These are phyloP conservation scores for Telfairia occidentalis DNA, from an alignment of 331 rosid species.

Conservation along the genomic window DNA sequence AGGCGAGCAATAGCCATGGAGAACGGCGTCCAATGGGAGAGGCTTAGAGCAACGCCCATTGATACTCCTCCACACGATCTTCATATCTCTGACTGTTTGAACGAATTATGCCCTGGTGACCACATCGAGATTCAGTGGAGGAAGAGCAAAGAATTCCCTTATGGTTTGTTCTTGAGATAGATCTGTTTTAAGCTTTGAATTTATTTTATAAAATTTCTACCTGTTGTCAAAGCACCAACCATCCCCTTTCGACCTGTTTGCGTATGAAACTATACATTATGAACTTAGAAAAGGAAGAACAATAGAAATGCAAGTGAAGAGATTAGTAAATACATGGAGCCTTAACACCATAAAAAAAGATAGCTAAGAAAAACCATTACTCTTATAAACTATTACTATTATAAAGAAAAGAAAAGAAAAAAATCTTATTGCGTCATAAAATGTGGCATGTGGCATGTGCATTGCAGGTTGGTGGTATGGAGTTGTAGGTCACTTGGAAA, in stretches of 20 bases:
- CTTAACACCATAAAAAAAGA: neutral
- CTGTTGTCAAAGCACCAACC: no score
- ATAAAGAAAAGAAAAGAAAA: no score
- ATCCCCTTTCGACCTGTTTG: no score
- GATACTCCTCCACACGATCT: conserved; percentile 47
- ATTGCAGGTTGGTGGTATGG: conserved; percentile 92
- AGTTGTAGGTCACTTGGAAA: conserved; percentile 50
- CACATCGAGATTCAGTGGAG: conserved; percentile 96
- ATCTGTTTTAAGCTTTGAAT: neutral
- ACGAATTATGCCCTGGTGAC: conserved; percentile 64
- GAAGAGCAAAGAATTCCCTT: conserved; percentile 67
- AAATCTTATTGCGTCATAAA: no score
- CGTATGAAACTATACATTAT: neutral
- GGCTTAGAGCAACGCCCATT: conserved; percentile 64
- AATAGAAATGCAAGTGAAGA: neutral
- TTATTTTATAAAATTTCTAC: neutral
- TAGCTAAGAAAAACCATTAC: neutral
- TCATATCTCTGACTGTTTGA: conserved; percentile 54
- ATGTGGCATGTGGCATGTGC: no score
- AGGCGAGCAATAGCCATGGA: conserved; percentile 64
- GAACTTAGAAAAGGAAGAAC: neutral
- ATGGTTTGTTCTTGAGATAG: conserved; percentile 45
- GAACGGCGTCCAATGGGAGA: conserved; percentile 54
- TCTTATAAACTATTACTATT: no score
- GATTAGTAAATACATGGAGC: neutral